Conservation (phyloP, 1,284 basidiomycete species). For the Amylostereum areolatum region DNA sequence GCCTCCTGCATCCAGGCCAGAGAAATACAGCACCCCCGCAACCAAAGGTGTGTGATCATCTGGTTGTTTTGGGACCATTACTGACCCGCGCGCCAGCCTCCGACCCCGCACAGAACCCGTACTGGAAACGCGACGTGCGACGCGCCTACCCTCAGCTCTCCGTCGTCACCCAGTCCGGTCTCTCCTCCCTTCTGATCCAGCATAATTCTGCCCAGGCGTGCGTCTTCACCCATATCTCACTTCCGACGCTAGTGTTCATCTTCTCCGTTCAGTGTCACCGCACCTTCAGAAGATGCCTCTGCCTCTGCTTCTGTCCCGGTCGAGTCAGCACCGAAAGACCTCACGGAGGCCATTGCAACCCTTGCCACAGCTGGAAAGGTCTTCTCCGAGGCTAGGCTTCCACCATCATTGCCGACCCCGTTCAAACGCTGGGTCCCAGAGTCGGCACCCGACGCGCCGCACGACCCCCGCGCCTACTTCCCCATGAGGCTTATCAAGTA, state of each 20-base stretch:
- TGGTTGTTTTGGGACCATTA: conserved; percentile 4
- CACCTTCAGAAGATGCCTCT: conserved; percentile 39
- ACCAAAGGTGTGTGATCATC: conserved; percentile 61
- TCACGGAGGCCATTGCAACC: conserved; percentile 66
- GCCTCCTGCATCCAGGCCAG: conserved; percentile 81
- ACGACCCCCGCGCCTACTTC: conserved; percentile 74
- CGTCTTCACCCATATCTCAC: conserved; percentile 21
- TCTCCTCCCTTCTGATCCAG: conserved; percentile 79
- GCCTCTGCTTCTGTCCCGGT: conserved; percentile 43
- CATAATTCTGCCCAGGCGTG: conserved; percentile 66
- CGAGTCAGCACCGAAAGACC: conserved; percentile 38
- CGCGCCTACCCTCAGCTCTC: conserved; percentile 87
- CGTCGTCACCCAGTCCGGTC: conserved; percentile 74
- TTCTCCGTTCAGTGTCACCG: conserved; percentile 41
- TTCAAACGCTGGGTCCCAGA: conserved; percentile 70
- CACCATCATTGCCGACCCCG: conserved; percentile 60
- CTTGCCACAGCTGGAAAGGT: conserved; percentile 55
- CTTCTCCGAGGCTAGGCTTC: conserved; percentile 63
- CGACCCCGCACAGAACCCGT: conserved; percentile 79
- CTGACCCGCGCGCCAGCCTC: conserved; percentile 46
- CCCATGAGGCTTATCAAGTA: conserved; percentile 82
- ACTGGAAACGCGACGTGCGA: conserved; percentile 93
- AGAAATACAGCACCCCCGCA: conserved; percentile 81
- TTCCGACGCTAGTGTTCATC: conserved; percentile 1
- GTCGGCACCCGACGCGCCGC: conserved; percentile 65